These are phyloP conservation scores for Fraxinus angustifolia DNA, from an alignment of 305 asterid species.

Conservation along the genomic window DNA sequence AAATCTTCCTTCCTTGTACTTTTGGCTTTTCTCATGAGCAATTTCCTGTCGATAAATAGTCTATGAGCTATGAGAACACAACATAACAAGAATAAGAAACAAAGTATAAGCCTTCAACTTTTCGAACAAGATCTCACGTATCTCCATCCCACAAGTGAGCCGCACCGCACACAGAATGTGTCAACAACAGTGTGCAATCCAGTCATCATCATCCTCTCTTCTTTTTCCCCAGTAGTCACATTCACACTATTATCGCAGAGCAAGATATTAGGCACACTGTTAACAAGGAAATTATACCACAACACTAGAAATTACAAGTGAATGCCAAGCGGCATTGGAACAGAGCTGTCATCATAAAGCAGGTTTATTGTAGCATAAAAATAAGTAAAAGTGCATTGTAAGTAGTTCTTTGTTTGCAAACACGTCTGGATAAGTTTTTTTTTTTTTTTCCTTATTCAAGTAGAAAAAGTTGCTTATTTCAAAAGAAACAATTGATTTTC, in stretches of 20 bases:
- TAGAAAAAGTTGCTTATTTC: background rate
- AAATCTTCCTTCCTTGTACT: background rate
- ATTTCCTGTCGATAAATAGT: background rate
- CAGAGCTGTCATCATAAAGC: background rate
- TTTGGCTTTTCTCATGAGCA: background rate
- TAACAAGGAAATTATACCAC: background rate
- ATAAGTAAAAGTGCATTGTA: background rate
- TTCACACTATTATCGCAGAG: slow-evolving; percentile 9
- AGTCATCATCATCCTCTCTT: background rate
- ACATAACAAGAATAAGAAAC: background rate
- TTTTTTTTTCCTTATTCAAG: background rate
- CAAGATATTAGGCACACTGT: slow-evolving; percentile 18
- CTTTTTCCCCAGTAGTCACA: background rate
- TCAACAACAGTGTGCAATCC: background rate
- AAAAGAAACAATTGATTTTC: background rate
- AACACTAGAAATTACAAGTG: background rate
- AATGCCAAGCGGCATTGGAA: slow-evolving; percentile 10
- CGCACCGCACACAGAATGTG: background rate
- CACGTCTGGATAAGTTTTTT: background rate
- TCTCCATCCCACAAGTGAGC: background rate
- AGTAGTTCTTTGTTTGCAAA: background rate
- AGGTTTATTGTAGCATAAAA: background rate
- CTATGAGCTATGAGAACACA: slow-evolving; percentile 2
- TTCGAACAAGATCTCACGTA: background rate
- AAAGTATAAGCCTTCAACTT: background rate